Percentiles rank a stretch among this genome's conserved stretches.
These are phyloP conservation scores for Clitoria ternatea DNA, from an alignment of 306 rosid genomes.

Conservation along the genomic window DNA sequence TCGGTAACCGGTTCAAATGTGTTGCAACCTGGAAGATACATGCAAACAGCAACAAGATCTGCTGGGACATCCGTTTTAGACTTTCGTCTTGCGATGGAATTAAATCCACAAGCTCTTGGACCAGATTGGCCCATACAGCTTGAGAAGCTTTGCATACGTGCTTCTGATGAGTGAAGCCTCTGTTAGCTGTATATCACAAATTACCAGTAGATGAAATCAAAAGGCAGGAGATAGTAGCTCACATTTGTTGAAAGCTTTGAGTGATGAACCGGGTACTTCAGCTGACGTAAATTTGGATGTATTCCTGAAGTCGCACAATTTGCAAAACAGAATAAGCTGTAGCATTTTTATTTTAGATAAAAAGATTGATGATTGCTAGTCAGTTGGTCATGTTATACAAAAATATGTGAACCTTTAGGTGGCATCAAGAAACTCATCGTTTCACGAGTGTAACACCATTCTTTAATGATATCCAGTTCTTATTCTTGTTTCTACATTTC, in stretches of 20 bases:
- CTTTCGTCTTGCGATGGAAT: conserved; percentile 68
- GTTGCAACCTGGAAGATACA: conserved; percentile 28
- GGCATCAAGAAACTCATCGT: conserved; percentile 34
- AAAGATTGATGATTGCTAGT: conserved; percentile 44
- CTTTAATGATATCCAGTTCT: conserved; percentile 19
- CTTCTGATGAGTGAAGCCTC: conserved; percentile 59
- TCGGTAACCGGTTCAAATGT: conserved; percentile 32
- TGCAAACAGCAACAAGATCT: conserved; percentile 36
- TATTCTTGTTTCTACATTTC: background rate
- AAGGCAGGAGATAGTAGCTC: conserved; percentile 29
- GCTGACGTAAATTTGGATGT: conserved; percentile 23
- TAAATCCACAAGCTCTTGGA: conserved; percentile 74
- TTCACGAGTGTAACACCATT: conserved; percentile 31
- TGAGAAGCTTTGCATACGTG: conserved; percentile 66
- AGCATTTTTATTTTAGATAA: conserved; percentile 42
- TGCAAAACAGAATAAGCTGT: conserved; percentile 36
- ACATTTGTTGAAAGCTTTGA: conserved; percentile 33
- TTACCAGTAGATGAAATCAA: conserved; percentile 14
- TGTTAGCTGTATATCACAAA: conserved; percentile 20
- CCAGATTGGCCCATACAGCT: conserved; percentile 78
- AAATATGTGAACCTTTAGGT: conserved; percentile 33
- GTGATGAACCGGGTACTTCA: conserved; percentile 34
- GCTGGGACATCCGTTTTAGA: conserved; percentile 49
- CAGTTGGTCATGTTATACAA: conserved; percentile 38
- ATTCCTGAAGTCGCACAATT: conserved; percentile 26